Conservation (phyloP, 176 grass and related monocot species). For the Triticum timopheevii region DNA sequence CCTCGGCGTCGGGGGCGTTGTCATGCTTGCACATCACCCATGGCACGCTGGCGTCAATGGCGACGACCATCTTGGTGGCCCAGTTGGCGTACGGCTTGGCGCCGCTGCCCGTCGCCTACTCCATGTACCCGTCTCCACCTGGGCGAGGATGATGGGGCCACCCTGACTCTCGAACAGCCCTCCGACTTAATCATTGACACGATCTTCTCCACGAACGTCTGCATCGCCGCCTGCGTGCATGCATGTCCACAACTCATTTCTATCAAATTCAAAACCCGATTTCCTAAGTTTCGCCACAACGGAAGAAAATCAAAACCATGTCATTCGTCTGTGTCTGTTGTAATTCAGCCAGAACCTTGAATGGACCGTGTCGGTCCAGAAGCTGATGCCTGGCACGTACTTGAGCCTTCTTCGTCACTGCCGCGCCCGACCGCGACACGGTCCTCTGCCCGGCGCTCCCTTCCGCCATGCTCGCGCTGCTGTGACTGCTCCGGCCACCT, state of each 20-base stretch:
- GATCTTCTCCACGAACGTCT: conserved; percentile 81
- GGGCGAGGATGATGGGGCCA: conserved; percentile 67
- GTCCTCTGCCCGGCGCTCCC: too few relatives aligned
- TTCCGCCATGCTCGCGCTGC: too few relatives aligned
- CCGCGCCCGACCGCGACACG: too few relatives aligned
- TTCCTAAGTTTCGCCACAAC: too few relatives aligned
- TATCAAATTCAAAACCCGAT: neutral
- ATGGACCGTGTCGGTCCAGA: conserved; percentile 78
- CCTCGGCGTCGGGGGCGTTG: conserved; percentile 87
- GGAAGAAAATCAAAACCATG: too few relatives aligned
- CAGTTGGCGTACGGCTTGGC: conserved; percentile 71
- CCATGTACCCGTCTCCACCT: conserved; percentile 88
- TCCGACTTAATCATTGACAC: conserved; percentile 65
- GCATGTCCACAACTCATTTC: too few relatives aligned
- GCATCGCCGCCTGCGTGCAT: conserved; percentile 67
- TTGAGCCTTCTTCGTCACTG: conserved; percentile 51
- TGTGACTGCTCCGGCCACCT: too few relatives aligned
- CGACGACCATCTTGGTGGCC: conserved; percentile 90
- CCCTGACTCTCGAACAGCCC: too few relatives aligned
- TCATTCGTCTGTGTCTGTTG: neutral
- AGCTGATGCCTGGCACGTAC: conserved; percentile 84
- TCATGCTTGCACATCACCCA: conserved; percentile 99
- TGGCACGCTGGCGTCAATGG: conserved; percentile 65
- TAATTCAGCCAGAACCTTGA: conserved; percentile 53
- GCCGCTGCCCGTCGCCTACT: conserved; percentile 64